Evolutionary conservation across 352 stramenopile species (phyloP).

Genomic region (Phytophthora pistaciae): DNA sequence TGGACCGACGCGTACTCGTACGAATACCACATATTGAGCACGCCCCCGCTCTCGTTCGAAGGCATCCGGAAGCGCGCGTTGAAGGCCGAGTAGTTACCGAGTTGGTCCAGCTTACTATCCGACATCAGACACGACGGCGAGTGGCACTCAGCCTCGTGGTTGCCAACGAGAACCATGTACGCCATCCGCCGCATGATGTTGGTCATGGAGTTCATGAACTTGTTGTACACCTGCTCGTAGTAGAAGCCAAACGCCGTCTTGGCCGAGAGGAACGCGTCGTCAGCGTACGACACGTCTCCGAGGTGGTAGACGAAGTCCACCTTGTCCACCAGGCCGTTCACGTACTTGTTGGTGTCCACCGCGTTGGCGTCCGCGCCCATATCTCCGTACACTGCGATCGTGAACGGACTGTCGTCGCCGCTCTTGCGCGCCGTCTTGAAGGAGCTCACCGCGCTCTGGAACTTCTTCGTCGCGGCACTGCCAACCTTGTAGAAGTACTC

Average conservation of each 20-base stretch:
- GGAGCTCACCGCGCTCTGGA: conserved; percentile 27
- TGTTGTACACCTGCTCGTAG: conserved; percentile 66
- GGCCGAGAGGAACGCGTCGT: conserved; percentile 36
- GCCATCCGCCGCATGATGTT: conserved; percentile 48
- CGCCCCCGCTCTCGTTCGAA: conserved; percentile 41
- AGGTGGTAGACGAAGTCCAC: conserved; percentile 42
- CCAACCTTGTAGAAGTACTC: conserved; percentile 49
- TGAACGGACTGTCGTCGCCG: conserved; percentile 25
- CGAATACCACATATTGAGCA: conserved; percentile 56
- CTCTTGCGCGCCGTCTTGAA: conserved; percentile 41
- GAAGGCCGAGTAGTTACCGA: conserved; percentile 69
- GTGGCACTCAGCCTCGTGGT: conserved; percentile 74
- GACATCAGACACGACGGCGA: conserved; percentile 45
- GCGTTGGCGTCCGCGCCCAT: conserved; percentile 32
- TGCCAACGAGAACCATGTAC: conserved; percentile 77
- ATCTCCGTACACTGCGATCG: conserved; percentile 32
- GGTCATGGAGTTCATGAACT: conserved; percentile 70
- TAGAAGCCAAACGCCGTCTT: conserved; percentile 37
- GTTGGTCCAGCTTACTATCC: conserved; percentile 26
- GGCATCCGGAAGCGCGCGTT: conserved; percentile 53
- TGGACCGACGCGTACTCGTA: conserved; percentile 61
- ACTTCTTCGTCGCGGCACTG: conserved; percentile 1
- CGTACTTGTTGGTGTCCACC: conserved; percentile 31
- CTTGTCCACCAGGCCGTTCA: conserved; percentile 30
- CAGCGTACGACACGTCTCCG: conserved; percentile 41